Base-by-base conservation (phyloP, 371 early-diverging fungal species). In the Syncephalastrum contaminatum region DNA sequence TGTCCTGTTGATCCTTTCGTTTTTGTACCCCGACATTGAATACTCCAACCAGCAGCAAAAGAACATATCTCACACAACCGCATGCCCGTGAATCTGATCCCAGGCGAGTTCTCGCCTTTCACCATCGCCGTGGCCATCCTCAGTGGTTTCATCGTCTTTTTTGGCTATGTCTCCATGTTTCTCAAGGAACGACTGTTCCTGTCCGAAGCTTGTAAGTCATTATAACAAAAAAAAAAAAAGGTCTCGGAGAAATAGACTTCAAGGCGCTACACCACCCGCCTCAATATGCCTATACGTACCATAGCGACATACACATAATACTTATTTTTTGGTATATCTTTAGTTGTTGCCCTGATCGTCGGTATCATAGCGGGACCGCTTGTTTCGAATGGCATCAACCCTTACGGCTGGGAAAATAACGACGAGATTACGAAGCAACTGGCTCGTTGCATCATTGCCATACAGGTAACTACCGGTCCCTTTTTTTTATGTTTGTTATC, bases 171-270 rank as follows among this genome's bases (percentile, higher is more conserved):
- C 43, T 97, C 97, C 18, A 82, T 97, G 66, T 82, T 93, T 64
- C 72, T 95, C 53, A 97, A 97, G 66, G 96, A 98, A 60, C 77
- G 83, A 8, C 81, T 96, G 48, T 95, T 88, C 72, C 66, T 99
- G 58, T 90, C 93, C 36, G 98, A 98, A 79, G 86, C 96, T 20
- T 82, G 88, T 87, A 85, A 81, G 80, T 72, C 3, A 13, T 15
- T 40, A 14, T 25, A 27, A 30, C 30, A 20, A 13, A 12, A 20
- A 53, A 12, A 8, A 30, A 30, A 30, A 30, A 15, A n/a, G 4
- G 7, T 36, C 8, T 27, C 43, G 36, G 36, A 30, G 36, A 30
- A 30, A 30, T 30, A 30, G 36, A 12, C 36, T 30, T 30, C 36
- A 30, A 30, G 10, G 8, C 36, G 12, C 36, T 5, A 25, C 25